Evolutionary conservation across 2,329 filamentous ascomycete species (phyloP), one percentile per base, ranked within the genome.

Genomic region (Colletotrichum caudatum): DNA sequence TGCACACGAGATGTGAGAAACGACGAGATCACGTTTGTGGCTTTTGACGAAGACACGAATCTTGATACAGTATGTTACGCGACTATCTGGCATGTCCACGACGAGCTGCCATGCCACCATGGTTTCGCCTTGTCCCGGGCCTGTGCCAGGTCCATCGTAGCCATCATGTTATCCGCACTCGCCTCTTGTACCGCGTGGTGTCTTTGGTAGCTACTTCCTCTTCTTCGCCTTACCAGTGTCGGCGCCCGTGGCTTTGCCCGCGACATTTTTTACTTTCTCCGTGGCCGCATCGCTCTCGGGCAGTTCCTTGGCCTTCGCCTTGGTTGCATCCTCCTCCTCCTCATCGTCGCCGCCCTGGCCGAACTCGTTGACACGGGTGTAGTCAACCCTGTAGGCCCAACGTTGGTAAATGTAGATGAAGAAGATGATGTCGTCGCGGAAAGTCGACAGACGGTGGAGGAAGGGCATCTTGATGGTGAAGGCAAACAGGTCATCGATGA

Each of bases 401-500:
- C 92, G 90, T 84, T 99, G 96, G 83, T 99, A 99, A 5, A 99
- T 77, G 84, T 98, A 99, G 71, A 99, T 88, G 80, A 99, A 99
- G 87, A 99, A 99, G 79, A 99, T 98, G 75, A 99, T 87, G 78
- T 99, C 96, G 80, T 99, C 96, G 72, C 96, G 89, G 74, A 99
- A 88, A 0, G 96, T 98, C 0, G 96, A 94, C 62, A 99, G 86
- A 20, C 96, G 90, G 82, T 99, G 96, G 63, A 99, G 87, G 74
- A 95, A 90, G 0, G 96, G 96, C 96, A 99, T 99, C 85, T 98
- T 98, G 85, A 99, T 98, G 50, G 96, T 99, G 78, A 98, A 99
- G 2, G 96, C 96, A 79, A 99, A 99, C 41, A 99, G 86, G 79
- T 99, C 96, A 82, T 99, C 96, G 80, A 99, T 98, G 81, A 99